These are phyloP conservation scores for Talaromyces amestolkiae DNA, from an alignment of 2,329 filamentous ascomycete genomes.

Conservation along the genomic window DNA sequence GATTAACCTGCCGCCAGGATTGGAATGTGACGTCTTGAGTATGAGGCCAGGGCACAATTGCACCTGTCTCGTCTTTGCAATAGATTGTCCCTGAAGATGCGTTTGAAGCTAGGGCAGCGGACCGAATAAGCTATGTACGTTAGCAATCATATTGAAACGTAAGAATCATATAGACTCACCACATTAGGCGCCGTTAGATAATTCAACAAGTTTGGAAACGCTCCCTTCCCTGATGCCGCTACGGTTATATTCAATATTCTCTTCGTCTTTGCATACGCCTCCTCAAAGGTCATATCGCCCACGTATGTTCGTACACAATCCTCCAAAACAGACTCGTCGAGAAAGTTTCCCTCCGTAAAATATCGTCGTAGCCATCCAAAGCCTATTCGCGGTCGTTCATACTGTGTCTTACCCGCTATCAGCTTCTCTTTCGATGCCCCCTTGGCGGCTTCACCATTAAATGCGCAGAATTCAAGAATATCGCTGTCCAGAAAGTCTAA, in stretches of 20 bases:
- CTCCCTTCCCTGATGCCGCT: conserved; percentile 68
- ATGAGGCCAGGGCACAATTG: conserved; percentile 71
- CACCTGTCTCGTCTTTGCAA: conserved; percentile 72
- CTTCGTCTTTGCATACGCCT: conserved; percentile 83
- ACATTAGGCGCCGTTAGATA: conserved; percentile 92
- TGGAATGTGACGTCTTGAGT: conserved; percentile 60
- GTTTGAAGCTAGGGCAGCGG: conserved; percentile 44
- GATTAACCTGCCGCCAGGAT: conserved; percentile 65
- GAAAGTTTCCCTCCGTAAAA: conserved; percentile 72
- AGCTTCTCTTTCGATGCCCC: not conserved
- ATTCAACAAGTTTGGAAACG: conserved; percentile 81
- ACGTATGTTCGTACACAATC: conserved; percentile 81
- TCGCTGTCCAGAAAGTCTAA: conserved; percentile 72
- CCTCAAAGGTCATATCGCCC: conserved; percentile 87
- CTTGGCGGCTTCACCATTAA: conserved; percentile 48
- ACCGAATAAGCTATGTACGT: conserved; percentile 57
- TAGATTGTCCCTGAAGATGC: conserved; percentile 62
- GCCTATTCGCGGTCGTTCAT: conserved; percentile 57
- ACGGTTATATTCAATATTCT: conserved; percentile 89
- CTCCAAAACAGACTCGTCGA: conserved; percentile 78
- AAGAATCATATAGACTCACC: conserved; percentile 53
- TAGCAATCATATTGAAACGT: conserved; percentile 6
- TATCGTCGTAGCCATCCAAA: conserved; percentile 67
- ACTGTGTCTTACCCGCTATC: conserved; percentile 9
- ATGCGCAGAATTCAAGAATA: conserved; percentile 78